Conservation (phyloP, 1,284 basidiomycete species). For the Violaceomyces palustris region DNA sequence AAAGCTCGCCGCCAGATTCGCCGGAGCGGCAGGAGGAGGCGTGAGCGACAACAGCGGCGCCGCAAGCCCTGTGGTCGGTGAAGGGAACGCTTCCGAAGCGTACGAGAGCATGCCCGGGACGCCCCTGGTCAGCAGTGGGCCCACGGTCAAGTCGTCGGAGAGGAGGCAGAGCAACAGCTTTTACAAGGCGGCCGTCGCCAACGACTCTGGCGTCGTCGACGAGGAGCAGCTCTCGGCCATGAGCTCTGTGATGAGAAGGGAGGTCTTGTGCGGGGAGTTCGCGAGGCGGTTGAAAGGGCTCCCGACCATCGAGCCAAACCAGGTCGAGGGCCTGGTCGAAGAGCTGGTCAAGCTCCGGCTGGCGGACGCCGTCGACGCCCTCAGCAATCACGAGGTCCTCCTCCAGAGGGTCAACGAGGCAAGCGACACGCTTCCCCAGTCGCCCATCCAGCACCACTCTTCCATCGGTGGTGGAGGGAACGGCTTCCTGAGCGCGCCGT, state of each 20-base stretch:
- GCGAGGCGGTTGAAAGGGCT: constrained; percentile 64
- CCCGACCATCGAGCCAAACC: constrained; percentile 30
- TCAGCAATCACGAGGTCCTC: constrained; percentile 66
- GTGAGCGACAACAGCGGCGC: not conserved
- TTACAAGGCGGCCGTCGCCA: constrained; percentile 31
- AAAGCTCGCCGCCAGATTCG: constrained; percentile 73
- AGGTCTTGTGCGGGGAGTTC: constrained; percentile 74
- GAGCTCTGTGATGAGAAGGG: constrained; percentile 74
- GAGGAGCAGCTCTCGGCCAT: constrained; percentile 64
- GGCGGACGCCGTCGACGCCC: constrained; percentile 67
- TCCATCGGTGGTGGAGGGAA: not conserved
- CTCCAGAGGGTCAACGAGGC: constrained; percentile 60
- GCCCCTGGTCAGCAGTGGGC: too few relatives aligned
- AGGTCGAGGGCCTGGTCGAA: constrained; percentile 65
- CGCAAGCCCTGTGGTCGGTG: not conserved
- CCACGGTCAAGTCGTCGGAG: constrained; percentile 11
- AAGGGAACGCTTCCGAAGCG: not conserved
- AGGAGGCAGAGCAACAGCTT: constrained; percentile 33
- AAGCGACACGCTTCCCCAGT: constrained; percentile 15
- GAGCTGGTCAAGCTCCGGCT: constrained; percentile 65
- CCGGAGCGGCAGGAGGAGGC: too few relatives aligned
- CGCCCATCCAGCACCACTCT: not conserved
- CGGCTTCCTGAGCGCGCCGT: constrained; percentile 9
- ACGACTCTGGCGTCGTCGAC: constrained; percentile 54
- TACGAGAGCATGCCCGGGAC: too few relatives aligned